Percentiles rank a stretch among this genome's conserved stretches.
These are phyloP conservation scores for Penicillium riverlandense DNA, from an alignment of 495 filamentous ascomycete genomes.

Conservation along the genomic window DNA sequence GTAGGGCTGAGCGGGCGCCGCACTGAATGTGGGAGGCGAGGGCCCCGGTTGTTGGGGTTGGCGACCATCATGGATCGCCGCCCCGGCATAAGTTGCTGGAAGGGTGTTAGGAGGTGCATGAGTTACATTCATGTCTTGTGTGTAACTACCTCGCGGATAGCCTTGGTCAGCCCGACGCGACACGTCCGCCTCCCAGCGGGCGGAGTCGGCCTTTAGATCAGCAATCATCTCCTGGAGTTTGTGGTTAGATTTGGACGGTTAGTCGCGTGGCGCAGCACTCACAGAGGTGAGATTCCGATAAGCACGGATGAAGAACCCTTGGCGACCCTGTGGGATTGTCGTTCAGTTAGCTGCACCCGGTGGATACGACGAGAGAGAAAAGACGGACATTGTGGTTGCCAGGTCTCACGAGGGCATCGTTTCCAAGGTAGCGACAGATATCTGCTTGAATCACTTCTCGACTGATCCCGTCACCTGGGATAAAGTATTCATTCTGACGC, in stretches of 20 bases:
- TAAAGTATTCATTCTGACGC: slow-evolving; percentile 78
- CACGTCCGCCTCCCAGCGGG: slow-evolving; percentile 70
- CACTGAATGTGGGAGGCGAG: slow-evolving; percentile 33
- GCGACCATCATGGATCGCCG: slow-evolving; percentile 30
- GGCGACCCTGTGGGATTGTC: slow-evolving; percentile 45
- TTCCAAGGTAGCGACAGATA: slow-evolving; percentile 89
- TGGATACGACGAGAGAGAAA: background rate
- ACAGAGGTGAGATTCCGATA: slow-evolving; percentile 84
- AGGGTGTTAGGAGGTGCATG: slow-evolving; percentile 28
- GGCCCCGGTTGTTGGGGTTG: slow-evolving; percentile 23
- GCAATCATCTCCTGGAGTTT: slow-evolving; percentile 71
- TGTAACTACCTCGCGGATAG: slow-evolving; percentile 40
- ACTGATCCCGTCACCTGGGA: slow-evolving; percentile 83
- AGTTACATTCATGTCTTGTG: slow-evolving; percentile 35
- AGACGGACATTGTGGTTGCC: slow-evolving; percentile 69
- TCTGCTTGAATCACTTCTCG: slow-evolving; percentile 92
- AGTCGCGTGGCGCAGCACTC: slow-evolving; percentile 28
- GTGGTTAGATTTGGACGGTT: slow-evolving; percentile 1
- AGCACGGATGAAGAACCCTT: slow-evolving; percentile 80
- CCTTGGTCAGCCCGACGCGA: slow-evolving; percentile 42
- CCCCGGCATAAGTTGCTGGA: slow-evolving; percentile 26
- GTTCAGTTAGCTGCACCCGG: too few species aligned
- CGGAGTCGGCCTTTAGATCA: slow-evolving; percentile 77
- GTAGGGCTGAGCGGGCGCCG: slow-evolving; percentile 27
- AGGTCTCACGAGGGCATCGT: slow-evolving; percentile 83